These are phyloP conservation scores for Jackrogersella multiformis DNA, from an alignment of 495 filamentous ascomycete genomes.

Conservation along the genomic window DNA sequence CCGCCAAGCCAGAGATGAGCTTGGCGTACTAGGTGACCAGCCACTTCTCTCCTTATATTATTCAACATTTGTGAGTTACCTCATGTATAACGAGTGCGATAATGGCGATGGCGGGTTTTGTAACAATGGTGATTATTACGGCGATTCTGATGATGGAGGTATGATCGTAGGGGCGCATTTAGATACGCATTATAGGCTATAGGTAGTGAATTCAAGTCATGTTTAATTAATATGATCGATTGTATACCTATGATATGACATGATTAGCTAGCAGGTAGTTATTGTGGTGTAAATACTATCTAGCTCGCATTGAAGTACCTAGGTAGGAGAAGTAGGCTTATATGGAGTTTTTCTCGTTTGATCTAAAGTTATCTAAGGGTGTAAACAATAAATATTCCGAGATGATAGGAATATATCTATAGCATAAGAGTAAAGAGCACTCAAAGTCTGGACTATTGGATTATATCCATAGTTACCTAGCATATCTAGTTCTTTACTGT, in stretches of 20 bases:
- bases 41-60: not conserved
- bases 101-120: not conserved
- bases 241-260: too few relatives aligned
- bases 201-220: not conserved
- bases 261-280: too few relatives aligned
- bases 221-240: not conserved
- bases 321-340: too few relatives aligned
- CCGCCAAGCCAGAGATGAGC: constrained; percentile 64
- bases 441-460: too few relatives aligned
- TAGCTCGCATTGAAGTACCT: too few relatives aligned
- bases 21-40: constrained; percentile 30
- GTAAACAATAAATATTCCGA: not conserved
- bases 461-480: too few relatives aligned
- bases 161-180: not conserved
- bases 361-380: not conserved
- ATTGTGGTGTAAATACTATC: too few relatives aligned
- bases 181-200: not conserved
- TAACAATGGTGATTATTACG: constrained; percentile 6
- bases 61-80: not conserved
- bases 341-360: not conserved
- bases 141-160: not conserved
- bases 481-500: too few relatives aligned
- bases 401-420: too few relatives aligned
- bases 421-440: too few relatives aligned
- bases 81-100: constrained; percentile 4